Evolutionary conservation across 805 yeast genomes (phyloP), one percentile per base, ranked within the genome.

Genomic region (Candida sithepensis): DNA sequence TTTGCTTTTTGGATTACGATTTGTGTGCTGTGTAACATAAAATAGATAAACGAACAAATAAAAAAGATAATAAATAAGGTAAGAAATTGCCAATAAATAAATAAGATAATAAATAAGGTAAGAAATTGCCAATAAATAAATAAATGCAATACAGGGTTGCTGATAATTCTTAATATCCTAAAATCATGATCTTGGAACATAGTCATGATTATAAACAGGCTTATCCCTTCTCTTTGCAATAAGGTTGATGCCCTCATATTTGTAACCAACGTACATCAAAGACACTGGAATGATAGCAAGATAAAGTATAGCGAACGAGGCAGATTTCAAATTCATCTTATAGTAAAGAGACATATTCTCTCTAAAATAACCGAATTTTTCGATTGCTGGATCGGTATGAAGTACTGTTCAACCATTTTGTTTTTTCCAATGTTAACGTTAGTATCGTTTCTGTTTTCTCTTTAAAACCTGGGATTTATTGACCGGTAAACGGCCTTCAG

Each of bases 221-320:
- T 53, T 55, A n/a, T 54, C 58, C 54, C 69, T 61, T 50, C 65
- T 63, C 40, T 61, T 64, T 30, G 63, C 61, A 18, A 59, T 54
- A 4, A 55, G 18, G 36, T 58, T 57, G 6, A 63, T 14, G 26
- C 50, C 45, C 49, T 67, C 69, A 39, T 62, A 63, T 42, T 65
- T 60, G 50, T 61, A 65, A 12, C 67, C 66, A 32, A 61, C 52
- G 43, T 64, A 67, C 23, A 59, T 52, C 36, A 67, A 51, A n/a
- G 59, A 59, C 36, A 61, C 65, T 5, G 71, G 71, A 26, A 67
- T 55, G 10, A 54, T 63, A 36, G 64, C 65, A 33, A 66, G 52
- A 54, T 61, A 65, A 12, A 64, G 41, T 14, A 62, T 39, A 2
- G 66, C 67, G 41, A 57, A 45, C 6, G 58, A 48, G 7, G 64